These are phyloP conservation scores for Paecilomyces dactylethromorphus DNA, from an alignment of 2,329 filamentous ascomycete species.

Conservation along the genomic window DNA sequence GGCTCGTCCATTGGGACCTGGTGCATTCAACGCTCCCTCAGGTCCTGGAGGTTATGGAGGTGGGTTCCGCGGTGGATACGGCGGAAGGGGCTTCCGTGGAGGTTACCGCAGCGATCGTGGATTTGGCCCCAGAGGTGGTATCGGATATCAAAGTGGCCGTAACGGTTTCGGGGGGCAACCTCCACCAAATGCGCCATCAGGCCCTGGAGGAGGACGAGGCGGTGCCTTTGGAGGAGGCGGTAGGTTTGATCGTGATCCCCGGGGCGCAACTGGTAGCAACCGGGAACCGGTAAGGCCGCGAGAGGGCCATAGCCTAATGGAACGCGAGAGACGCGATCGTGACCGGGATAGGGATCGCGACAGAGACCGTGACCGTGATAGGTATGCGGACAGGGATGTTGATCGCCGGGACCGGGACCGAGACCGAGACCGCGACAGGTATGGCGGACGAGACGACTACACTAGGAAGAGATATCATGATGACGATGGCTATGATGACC, in stretches of 20 bases:
- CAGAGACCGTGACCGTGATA: slow-evolving; percentile 53
- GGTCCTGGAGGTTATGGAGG: slow-evolving; percentile 53
- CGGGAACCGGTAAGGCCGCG: slow-evolving; percentile 72
- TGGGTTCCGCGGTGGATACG: slow-evolving; percentile 51
- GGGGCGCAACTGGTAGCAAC: slow-evolving; percentile 65
- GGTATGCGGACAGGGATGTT: slow-evolving; percentile 30
- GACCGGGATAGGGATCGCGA: slow-evolving; percentile 37
- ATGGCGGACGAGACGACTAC: slow-evolving; percentile 47
- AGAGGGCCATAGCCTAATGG: slow-evolving; percentile 46
- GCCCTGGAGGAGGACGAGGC: slow-evolving; percentile 49
- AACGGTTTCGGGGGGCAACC: slow-evolving; percentile 42
- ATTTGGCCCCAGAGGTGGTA: slow-evolving; percentile 42
- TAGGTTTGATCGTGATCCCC: slow-evolving; percentile 47
- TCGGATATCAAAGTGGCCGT: slow-evolving; percentile 54
- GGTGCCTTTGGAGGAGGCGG: slow-evolving; percentile 44
- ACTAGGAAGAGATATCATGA: slow-evolving; percentile 66
- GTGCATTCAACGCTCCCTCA: slow-evolving; percentile 49
- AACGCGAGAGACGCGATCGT: slow-evolving; percentile 37
- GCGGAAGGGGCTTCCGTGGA: slow-evolving; percentile 45
- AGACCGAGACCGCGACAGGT: slow-evolving; percentile 45
- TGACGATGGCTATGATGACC: slow-evolving; percentile 72
- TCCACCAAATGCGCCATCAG: slow-evolving; percentile 45
- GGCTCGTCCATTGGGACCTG: slow-evolving; percentile 62
- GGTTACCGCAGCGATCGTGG: slow-evolving; percentile 49
- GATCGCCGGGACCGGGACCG: slow-evolving; percentile 31